A percentile compares a stretch with the other conserved stretches of the same genome.
Evolutionary conservation across 805 yeast species (phyloP).

Genomic region (Teunomyces cretensis): DNA sequence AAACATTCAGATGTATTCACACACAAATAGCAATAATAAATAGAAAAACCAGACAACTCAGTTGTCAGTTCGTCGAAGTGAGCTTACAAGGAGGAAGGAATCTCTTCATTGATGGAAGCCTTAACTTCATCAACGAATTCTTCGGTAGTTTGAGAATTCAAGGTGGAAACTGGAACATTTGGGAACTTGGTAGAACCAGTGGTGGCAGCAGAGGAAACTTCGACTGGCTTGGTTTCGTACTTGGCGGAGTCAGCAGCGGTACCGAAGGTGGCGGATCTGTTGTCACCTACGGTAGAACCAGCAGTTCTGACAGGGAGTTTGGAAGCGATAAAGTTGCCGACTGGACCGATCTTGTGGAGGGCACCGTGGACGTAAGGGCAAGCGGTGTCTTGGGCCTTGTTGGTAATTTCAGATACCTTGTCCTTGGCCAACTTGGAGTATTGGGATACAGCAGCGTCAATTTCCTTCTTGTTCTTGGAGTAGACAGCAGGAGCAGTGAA

Average conservation of each 20-base stretch:
- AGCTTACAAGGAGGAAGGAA: constrained; percentile 5
- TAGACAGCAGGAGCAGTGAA: constrained; percentile 80
- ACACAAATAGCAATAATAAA: constrained; percentile 3
- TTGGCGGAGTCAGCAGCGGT: constrained; percentile 16
- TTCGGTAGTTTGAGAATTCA: constrained; percentile 12
- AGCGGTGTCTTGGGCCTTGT: constrained; percentile 39
- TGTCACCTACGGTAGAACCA: constrained; percentile 58
- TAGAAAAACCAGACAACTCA: not conserved
- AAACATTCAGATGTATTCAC: not conserved
- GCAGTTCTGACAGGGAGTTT: constrained; percentile 69
- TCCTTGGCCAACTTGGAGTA: constrained; percentile 46
- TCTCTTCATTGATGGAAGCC: constrained; percentile 3
- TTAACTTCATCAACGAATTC: constrained; percentile 11
- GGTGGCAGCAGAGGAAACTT: constrained; percentile 25
- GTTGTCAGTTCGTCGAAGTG: not conserved
- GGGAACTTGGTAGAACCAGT: constrained; percentile 42
- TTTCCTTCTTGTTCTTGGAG: constrained; percentile 70
- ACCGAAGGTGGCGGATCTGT: constrained; percentile 17
- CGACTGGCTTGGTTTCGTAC: constrained; percentile 5
- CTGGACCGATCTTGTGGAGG: constrained; percentile 64
- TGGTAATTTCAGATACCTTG: constrained; percentile 46
- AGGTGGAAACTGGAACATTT: constrained; percentile 33
- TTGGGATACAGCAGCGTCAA: constrained; percentile 60
- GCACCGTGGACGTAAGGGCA: constrained; percentile 60
- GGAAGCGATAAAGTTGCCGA: constrained; percentile 56